These are phyloP conservation scores for Acmispon strigosus DNA, from an alignment of 306 rosid species.

Conservation along the genomic window DNA sequence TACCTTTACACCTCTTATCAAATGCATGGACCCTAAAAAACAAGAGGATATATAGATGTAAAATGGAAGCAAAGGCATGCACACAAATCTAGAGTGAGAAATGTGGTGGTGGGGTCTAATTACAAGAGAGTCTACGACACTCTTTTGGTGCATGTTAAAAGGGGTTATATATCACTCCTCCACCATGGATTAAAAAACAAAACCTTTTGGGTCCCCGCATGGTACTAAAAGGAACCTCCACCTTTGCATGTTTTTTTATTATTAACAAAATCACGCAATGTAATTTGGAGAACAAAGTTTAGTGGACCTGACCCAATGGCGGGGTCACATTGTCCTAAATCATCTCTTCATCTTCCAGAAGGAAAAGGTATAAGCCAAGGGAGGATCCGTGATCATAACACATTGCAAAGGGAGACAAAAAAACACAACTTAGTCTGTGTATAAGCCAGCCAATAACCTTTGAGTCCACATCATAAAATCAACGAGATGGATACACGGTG, in stretches of 20 bases:
- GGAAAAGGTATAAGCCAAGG: conserved; percentile 23
- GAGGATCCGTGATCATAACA: conserved; percentile 46
- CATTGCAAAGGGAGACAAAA: conserved; percentile 61
- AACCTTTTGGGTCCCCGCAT: conserved; percentile 51
- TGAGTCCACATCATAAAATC: conserved; percentile 34
- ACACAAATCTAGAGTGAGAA: conserved; percentile 47
- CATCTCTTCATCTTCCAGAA: conserved; percentile 30
- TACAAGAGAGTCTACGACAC: conserved; percentile 36
- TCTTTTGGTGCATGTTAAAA: conserved; percentile 70
- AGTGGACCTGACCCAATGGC: conserved; percentile 53
- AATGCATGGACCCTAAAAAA: conserved; percentile 43
- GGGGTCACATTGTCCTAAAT: conserved; percentile 42
- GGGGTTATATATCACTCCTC: conserved; percentile 20
- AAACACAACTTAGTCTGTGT: conserved; percentile 75
- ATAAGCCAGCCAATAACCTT: conserved; percentile 32
- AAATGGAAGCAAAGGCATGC: conserved; percentile 96
- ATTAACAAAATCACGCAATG: conserved; percentile 36
- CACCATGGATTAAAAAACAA: conserved; percentile 18
- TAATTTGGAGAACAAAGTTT: conserved; percentile 35
- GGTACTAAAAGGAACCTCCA: conserved; percentile 50
- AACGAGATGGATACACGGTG: too few species aligned
- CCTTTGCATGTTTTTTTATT: conserved; percentile 24
- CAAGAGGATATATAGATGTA: conserved; percentile 53
- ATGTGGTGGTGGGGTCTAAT: conserved; percentile 43
- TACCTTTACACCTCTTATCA: conserved; percentile 64